These are phyloP conservation scores for Suillus variegatus DNA, from an alignment of 768 basidiomycete species.

Conservation along the genomic window DNA sequence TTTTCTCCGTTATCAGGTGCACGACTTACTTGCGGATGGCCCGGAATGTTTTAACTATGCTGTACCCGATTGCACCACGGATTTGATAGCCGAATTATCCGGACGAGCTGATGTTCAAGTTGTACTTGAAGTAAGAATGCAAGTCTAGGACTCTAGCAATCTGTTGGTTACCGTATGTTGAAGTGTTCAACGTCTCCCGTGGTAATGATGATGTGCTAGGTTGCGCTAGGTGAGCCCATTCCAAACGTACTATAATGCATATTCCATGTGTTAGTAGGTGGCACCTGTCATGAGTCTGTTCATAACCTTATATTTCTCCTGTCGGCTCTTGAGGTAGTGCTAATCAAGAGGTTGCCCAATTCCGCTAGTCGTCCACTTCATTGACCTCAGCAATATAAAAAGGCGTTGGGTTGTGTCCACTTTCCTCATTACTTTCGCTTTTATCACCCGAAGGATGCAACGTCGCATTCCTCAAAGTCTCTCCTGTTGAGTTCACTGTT, in stretches of 20 bases:
- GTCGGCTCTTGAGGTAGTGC: not conserved
- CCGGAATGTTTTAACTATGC: too few species aligned
- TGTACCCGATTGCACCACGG: not conserved
- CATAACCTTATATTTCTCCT: not conserved
- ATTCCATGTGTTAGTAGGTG: not conserved
- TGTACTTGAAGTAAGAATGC: not conserved
- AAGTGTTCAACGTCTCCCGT: not conserved
- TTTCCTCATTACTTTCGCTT: not conserved
- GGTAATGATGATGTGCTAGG: not conserved
- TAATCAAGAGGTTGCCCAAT: not conserved
- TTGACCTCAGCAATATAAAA: not conserved
- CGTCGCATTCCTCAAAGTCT: not conserved
- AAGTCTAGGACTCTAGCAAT: not conserved
- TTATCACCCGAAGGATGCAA: not conserved
- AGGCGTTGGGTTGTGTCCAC: not conserved
- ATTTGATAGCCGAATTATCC: not conserved
- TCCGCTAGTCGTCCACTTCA: not conserved
- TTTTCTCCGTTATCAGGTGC: not conserved
- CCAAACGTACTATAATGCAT: not conserved
- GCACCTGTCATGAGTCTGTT: not conserved
- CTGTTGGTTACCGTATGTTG: not conserved
- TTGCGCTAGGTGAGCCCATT: not conserved
- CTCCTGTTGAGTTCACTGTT: conserved; percentile 5
- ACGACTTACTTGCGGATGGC: not conserved
- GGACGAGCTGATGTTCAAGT: not conserved